phyloP scores from a whole-genome alignment of 495 filamentous ascomycete species.

The Baudoinia panamericana region DNA sequence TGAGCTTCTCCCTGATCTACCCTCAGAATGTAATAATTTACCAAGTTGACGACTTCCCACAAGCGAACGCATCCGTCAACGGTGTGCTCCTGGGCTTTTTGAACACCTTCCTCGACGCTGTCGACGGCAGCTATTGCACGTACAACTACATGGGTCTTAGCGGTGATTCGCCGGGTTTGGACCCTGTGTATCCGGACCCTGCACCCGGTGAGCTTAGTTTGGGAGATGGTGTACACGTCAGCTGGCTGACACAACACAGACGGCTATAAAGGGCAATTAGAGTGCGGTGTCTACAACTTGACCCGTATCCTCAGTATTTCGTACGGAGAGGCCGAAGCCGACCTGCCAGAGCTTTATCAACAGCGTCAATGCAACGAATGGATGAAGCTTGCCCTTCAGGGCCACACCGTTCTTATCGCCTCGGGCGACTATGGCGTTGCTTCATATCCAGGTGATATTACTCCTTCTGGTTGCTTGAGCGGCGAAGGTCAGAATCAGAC shows the following conservation, averaged over 20 bases:
- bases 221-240: too few relatives aligned
- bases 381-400: conserved; percentile 23
- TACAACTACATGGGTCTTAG: conserved; percentile 8
- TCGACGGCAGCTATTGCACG: conserved; percentile 18
- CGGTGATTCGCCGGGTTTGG: conserved; percentile 8
- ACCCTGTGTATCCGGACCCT: conserved; percentile 16
- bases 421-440: conserved; percentile 20
- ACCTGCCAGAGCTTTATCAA: conserved; percentile 9
- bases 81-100: background rate
- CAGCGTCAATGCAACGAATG: conserved; percentile 21
- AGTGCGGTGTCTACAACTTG: conserved; percentile 13
- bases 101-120: conserved; percentile 11
- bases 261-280: conserved; percentile 13
- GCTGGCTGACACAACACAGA: conserved; percentile 1
- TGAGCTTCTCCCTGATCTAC: conserved; percentile 17
- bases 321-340: conserved; percentile 13
- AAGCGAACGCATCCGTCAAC: conserved; percentile 1
- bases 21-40: conserved; percentile 17
- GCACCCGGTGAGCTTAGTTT: background rate
- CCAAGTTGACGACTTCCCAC: conserved; percentile 13
- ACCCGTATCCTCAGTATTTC: conserved; percentile 14
- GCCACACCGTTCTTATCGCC: conserved; percentile 16
- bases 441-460: conserved; percentile 5
- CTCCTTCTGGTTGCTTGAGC: conserved; percentile 4
- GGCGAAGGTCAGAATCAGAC: conserved; percentile 12